These are phyloP conservation scores for Salix dunnii DNA, from an alignment of 345 rosid genomes.

Conservation along the genomic window DNA sequence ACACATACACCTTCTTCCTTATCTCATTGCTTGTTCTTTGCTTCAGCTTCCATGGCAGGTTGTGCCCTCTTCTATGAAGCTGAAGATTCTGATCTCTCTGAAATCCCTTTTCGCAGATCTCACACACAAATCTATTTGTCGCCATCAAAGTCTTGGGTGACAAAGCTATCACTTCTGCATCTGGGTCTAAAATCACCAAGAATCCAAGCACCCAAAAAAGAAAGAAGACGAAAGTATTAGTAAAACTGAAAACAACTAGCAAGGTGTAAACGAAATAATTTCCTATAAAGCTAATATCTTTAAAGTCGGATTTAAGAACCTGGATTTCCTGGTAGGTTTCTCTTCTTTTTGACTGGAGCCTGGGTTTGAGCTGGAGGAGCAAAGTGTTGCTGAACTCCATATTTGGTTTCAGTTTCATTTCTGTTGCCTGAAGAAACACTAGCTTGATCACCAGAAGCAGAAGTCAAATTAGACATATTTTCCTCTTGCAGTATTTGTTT, in stretches of 20 bases:
- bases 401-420: constrained; percentile 40
- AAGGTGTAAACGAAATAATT: background rate
- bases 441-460: constrained; percentile 66
- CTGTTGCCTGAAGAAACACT: constrained; percentile 75
- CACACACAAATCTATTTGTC: constrained; percentile 75
- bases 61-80: constrained; percentile 81
- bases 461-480: constrained; percentile 89
- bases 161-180: constrained; percentile 79
- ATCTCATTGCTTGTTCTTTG: constrained; percentile 67
- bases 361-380: constrained; percentile 38
- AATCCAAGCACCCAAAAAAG: background rate
- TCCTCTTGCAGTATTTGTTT: constrained; percentile 50
- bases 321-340: constrained; percentile 93
- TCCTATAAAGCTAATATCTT: background rate
- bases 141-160: constrained; percentile 77
- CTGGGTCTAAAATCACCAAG: constrained; percentile 51
- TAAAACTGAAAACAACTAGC: background rate
- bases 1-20: constrained; percentile 67
- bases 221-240: background rate
- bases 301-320: constrained; percentile 34
- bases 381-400: constrained; percentile 40
- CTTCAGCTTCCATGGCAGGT: constrained; percentile 90
- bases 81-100: constrained; percentile 86
- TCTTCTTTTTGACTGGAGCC: constrained; percentile 59
- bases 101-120: constrained; percentile 87